A percentile compares a stretch with the other conserved stretches of the same genome.
Conservation (phyloP, 805 yeast species). For the Ogataea angusta region DNA sequence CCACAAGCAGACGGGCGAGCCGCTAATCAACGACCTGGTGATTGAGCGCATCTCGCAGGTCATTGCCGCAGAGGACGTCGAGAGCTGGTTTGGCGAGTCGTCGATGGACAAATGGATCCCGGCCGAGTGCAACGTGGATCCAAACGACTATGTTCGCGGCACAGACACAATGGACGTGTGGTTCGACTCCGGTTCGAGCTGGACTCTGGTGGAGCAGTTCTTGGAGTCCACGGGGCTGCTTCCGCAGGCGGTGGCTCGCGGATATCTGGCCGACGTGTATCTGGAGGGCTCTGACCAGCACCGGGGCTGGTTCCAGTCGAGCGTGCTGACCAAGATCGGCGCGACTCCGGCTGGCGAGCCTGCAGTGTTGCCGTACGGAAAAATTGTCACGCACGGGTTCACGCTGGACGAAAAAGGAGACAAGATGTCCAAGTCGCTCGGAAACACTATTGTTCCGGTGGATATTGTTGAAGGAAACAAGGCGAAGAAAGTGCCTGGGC, state of each 20-base stretch:
- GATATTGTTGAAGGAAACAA: constrained; percentile 62
- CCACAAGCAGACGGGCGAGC: constrained; percentile 55
- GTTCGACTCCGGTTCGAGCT: constrained; percentile 96
- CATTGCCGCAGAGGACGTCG: constrained; percentile 60
- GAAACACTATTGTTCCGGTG: constrained; percentile 72
- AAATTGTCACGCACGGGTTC: constrained; percentile 90
- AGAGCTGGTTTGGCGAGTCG: constrained; percentile 65
- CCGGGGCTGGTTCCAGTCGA: constrained; percentile 98
- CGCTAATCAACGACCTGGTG: constrained; percentile 54
- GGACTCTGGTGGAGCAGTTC: constrained; percentile 59
- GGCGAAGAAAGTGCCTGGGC: constrained; percentile 48
- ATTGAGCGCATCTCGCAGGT: constrained; percentile 55
- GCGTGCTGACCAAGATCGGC: constrained; percentile 75
- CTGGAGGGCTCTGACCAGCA: constrained; percentile 98
- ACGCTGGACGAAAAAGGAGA: constrained; percentile 79
- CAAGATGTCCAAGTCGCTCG: constrained; percentile 93
- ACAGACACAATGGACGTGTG: constrained; percentile 97
- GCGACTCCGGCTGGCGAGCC: constrained; percentile 26
- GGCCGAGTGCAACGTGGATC: constrained; percentile 38
- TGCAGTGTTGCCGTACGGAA: constrained; percentile 55
- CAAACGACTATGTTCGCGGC: constrained; percentile 55
- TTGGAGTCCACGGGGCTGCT: constrained; percentile 34
- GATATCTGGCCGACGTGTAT: constrained; percentile 71
- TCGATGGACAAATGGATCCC: constrained; percentile 76
- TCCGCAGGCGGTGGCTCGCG: constrained; percentile 34